These are phyloP conservation scores for Pichia exigua DNA, from an alignment of 805 yeast species.

Conservation along the genomic window DNA sequence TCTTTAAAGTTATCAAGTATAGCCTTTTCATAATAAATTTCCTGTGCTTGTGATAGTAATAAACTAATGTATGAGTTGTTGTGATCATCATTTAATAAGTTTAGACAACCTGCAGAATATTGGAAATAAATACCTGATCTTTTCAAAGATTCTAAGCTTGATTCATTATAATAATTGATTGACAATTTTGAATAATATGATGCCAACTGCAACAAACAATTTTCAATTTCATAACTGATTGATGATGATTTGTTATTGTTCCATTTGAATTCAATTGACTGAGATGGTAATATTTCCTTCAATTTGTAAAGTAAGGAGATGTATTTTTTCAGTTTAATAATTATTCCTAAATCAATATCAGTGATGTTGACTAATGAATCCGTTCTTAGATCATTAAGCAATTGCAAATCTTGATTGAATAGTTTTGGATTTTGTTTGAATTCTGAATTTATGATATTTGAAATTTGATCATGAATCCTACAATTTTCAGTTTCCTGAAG, in stretches of 20 bases:
- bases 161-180: slow-evolving; percentile 24
- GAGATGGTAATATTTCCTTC: slow-evolving; percentile 53
- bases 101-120: slow-evolving; percentile 53
- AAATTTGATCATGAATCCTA: neutral
- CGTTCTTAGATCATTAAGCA: slow-evolving; percentile 38
- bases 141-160: slow-evolving; percentile 50
- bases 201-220: slow-evolving; percentile 63
- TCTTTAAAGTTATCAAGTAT: slow-evolving; percentile 42
- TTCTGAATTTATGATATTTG: slow-evolving; percentile 32
- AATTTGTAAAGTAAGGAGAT: slow-evolving; percentile 37
- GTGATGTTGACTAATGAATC: neutral
- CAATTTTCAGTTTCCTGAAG: slow-evolving; percentile 26
- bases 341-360: slow-evolving; percentile 8
- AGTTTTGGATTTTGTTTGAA: slow-evolving; percentile 29
- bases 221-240: slow-evolving; percentile 50
- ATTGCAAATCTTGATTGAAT: slow-evolving; percentile 27
- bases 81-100: slow-evolving; percentile 3
- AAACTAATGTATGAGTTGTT: neutral
- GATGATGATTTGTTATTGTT: slow-evolving; percentile 41
- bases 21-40: slow-evolving; percentile 75
- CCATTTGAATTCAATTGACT: slow-evolving; percentile 63
- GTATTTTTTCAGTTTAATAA: slow-evolving; percentile 28
- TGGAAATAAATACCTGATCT: slow-evolving; percentile 60
- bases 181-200: slow-evolving; percentile 56
- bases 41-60: slow-evolving; percentile 76